Base-by-base conservation (phyloP, 192 early-diverging fungal genomes). In the Chytriomyces hyalinus region DNA sequence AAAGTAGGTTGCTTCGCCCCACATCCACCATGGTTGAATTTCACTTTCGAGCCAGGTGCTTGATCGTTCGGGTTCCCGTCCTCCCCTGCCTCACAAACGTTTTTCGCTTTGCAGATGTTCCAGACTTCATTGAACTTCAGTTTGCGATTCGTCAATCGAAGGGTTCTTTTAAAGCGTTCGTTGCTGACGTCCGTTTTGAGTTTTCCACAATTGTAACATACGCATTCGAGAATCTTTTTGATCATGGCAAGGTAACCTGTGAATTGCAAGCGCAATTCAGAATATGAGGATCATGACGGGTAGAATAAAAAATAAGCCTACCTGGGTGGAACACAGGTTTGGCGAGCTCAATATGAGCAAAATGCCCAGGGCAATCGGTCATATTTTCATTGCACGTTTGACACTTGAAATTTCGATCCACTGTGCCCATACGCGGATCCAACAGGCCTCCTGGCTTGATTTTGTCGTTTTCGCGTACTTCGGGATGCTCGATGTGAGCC, bases 401-500 rank as follows among this genome's bases (percentile, higher is more conserved):
- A 81, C 97, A 99, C 84, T 94, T 96, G 88, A 95, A 96, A 80
- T 96, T 96, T 71, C 95, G 92, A 82, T 99, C 96, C 75, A 97
- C 95, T 15, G 97, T 98, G 46, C 97, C 97, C 93, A 99, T 92
- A 45, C 96, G 89, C 59, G 95, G 91, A 82, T 99, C 97, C 43
- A 96, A 81, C 50, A 98, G 84, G 65, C 97, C 97, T 28, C 94
- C 93, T 15, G 85, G 82, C 85, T 94, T 95, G 69, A 92, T 90
- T 75, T 92, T 90, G 47, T 91, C 92, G 70, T 88, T 90, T 73
- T 97, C 96, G 69, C 91, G 90, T 62, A 92, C 84, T 78, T 99
- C 97, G 46, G 94, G 91, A 78, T 86, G 86, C 85, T 97, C 94
- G 76, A 99, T 94, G 85, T 95, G 90, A 28, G 92, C 95, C 57